Base-by-base conservation (phyloP, 139 green algal species). In the Coccomyxa sp. region DNA sequence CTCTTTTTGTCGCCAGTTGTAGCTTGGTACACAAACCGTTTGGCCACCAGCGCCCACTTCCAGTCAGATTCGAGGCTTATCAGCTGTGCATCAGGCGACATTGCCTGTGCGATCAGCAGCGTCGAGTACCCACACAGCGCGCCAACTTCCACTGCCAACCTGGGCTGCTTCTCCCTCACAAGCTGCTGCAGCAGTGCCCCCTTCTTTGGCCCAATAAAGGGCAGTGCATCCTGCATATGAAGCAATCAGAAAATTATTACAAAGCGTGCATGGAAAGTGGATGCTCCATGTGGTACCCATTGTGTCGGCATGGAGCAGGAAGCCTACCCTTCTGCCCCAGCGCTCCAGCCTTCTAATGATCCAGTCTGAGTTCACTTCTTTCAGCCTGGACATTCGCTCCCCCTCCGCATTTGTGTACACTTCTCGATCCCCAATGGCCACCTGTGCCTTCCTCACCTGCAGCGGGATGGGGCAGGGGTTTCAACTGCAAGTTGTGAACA, bases 341-440 rank as follows among this genome's bases (percentile, higher is more conserved):
- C 86, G 85, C 85, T 95, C 90, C 51, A 95, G 79, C 13, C 89
- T 76, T 60, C 90, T 79, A 25, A 92, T n/a, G 58, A 95, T 94
- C 90, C 90, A 93, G 21, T 92, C 88, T 66, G 92, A 90, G 63
- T 95, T 85, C 38, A 95, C 91, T 81, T 91, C 87, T 82, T 93
- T 93, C 60, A 95, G 81, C 13, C 82, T 77, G 21, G 85, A 91
- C 88, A 95, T 93, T 45, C 85, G 89, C 82, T 93, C 87, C 16
- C 92, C 92, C 67, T 91, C 67, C 13, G 90, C 85, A 76, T 92
- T 92, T 10, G 90, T 67, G 30, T 87, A 93, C 81, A 95, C 90
- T 80, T 95, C 90, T 12, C 91, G 82, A 84, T 93, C 90, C 0
- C 91, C 91, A 57, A 87, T 80, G 13, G 58, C 27, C 25, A 94